These are phyloP conservation scores for Hydnomerulius pinastri DNA, from an alignment of 768 basidiomycete genomes.

Conservation along the genomic window DNA sequence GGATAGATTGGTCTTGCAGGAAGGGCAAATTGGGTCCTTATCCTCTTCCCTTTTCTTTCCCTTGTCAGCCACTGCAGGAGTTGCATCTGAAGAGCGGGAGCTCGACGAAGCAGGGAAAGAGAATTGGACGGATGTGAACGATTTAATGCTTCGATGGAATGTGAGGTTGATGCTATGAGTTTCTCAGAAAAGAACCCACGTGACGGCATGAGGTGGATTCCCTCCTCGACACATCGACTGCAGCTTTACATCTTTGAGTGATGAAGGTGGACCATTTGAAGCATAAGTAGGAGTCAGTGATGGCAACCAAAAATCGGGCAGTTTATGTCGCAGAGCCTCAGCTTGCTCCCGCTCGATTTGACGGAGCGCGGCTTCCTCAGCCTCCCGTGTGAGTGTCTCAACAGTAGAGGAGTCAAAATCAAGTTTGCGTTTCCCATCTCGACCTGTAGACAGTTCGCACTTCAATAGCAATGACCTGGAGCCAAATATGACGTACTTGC, in stretches of 20 bases:
- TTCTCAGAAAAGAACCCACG: conserved; percentile 48
- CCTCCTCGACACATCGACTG: conserved; percentile 89
- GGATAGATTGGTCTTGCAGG: conserved; percentile 83
- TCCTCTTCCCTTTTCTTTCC: conserved; percentile 52
- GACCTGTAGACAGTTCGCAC: conserved; percentile 36
- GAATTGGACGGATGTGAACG: conserved; percentile 80
- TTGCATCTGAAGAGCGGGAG: conserved; percentile 40
- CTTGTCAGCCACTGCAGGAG: conserved; percentile 36
- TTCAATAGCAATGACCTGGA: not conserved
- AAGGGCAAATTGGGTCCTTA: conserved; percentile 75
- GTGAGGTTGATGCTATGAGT: not conserved
- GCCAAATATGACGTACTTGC: conserved; percentile 33
- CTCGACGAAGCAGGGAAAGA: conserved; percentile 47
- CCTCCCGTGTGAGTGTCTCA: conserved; percentile 71
- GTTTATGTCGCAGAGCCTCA: conserved; percentile 80
- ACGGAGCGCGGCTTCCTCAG: conserved; percentile 84
- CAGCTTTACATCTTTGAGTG: conserved; percentile 78
- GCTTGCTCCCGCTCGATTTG: conserved; percentile 85
- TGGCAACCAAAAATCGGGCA: conserved; percentile 98
- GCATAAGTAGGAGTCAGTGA: conserved; percentile 85
- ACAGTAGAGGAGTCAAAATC: conserved; percentile 75
- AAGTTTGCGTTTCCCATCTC: conserved; percentile 82
- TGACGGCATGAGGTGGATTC: conserved; percentile 72
- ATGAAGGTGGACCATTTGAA: conserved; percentile 59
- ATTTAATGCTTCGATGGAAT: conserved; percentile 63